phyloP scores from a whole-genome alignment of 441 rosid genomes.

The Eutrema salsugineum region DNA sequence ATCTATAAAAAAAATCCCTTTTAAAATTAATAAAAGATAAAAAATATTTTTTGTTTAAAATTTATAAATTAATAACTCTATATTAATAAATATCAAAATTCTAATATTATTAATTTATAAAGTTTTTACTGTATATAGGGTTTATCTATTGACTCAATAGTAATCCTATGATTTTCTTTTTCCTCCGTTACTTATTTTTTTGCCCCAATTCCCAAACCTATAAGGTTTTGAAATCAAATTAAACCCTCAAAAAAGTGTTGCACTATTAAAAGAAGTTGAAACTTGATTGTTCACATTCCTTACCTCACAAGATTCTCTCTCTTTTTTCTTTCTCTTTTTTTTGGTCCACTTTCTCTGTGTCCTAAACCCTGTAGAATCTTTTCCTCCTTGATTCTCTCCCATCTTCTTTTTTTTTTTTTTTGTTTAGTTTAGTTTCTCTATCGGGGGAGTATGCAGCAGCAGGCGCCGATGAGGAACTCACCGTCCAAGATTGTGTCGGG shows the following conservation, averaged over 20 bases:
- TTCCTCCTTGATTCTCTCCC: background rate
- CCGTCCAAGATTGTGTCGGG: conserved; percentile 15
- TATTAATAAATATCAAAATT: too few species aligned
- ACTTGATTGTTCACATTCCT: background rate
- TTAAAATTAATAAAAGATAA: too few species aligned
- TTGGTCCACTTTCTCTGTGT: background rate
- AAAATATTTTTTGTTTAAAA: too few species aligned
- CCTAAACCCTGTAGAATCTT: background rate
- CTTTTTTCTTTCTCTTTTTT: background rate
- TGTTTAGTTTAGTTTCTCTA: background rate
- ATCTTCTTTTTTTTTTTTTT: too few species aligned
- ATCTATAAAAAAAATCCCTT: too few species aligned
- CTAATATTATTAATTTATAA: too few species aligned
- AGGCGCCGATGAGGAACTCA: conserved; percentile 23
- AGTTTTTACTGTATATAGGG: too few species aligned
- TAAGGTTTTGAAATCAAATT: background rate
- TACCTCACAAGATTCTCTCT: conserved; percentile 20
- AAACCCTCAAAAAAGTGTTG: background rate
- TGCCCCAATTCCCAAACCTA: background rate
- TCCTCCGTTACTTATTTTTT: background rate
- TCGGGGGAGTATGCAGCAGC: background rate
- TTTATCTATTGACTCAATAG: background rate
- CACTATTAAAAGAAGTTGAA: background rate
- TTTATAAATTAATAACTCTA: too few species aligned
- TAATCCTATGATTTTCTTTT: background rate